A percentile compares a stretch with the other conserved stretches of the same genome.
phyloP scores from a whole-genome alignment of 371 early-diverging fungal genomes.

The Blyttiomyces sp. region DNA sequence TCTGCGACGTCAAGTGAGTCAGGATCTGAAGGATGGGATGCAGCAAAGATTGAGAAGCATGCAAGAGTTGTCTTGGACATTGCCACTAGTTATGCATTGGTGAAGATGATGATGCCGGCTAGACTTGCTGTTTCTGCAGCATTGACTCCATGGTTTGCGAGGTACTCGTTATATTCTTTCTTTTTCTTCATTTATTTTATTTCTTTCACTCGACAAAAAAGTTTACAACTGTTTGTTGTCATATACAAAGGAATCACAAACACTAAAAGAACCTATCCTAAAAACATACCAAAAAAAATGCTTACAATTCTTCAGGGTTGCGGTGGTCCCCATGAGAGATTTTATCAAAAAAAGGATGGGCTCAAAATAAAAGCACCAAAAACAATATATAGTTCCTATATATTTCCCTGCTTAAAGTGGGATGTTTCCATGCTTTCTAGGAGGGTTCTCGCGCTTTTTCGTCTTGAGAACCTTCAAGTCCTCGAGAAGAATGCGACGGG shows the following conservation, averaged over 20 bases:
- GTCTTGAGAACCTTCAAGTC: conserved; percentile 75
- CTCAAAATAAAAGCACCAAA: too few relatives aligned
- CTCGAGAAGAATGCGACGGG: conserved; percentile 81
- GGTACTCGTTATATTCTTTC: conserved; percentile 17
- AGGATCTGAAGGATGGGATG: not conserved
- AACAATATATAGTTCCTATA: too few relatives aligned
- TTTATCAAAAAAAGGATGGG: too few relatives aligned
- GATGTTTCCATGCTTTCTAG: conserved; percentile 94
- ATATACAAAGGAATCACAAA: too few relatives aligned
- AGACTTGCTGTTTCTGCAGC: conserved; percentile 62
- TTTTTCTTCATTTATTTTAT: conserved; percentile 4
- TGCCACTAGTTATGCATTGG: conserved; percentile 77
- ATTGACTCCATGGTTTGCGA: conserved; percentile 70
- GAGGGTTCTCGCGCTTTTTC: conserved; percentile 74
- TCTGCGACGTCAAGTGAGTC: not conserved
- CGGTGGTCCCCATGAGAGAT: too few relatives aligned
- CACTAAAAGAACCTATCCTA: too few relatives aligned
- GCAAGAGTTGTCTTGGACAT: conserved; percentile 60
- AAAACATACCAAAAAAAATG: too few relatives aligned
- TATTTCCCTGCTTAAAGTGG: conserved; percentile 73
- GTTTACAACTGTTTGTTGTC: too few relatives aligned
- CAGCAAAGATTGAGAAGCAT: conserved; percentile 2
- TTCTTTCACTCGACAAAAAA: too few relatives aligned
- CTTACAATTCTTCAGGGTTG: too few relatives aligned
- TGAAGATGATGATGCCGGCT: conserved; percentile 71